A percentile compares a stretch with the other conserved stretches of the same genome.
Evolutionary conservation across 176 grass and related monocot genomes (phyloP).

Genomic region (Calamus simplicifolius): DNA sequence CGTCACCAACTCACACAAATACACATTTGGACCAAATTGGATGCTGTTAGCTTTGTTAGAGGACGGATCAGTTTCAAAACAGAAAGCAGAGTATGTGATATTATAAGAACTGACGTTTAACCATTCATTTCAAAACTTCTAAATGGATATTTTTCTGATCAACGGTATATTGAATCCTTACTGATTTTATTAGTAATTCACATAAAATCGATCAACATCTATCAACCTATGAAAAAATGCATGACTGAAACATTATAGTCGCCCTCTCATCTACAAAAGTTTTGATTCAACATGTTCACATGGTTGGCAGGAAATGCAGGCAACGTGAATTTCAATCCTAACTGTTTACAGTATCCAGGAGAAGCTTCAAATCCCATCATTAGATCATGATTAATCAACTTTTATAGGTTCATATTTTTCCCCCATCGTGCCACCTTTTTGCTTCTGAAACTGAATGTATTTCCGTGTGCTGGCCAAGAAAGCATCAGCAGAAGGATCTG

Average conservation of each 20-base stretch:
- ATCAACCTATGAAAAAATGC: neutral
- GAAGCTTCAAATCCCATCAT: neutral
- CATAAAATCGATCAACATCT: too few species aligned
- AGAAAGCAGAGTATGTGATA: too few species aligned
- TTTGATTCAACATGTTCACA: neutral
- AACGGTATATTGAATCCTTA: too few species aligned
- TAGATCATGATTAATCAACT: neutral
- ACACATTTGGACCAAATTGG: too few species aligned
- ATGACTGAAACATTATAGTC: neutral
- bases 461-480: conserved; percentile 92
- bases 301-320: neutral
- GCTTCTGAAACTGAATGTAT: conserved; percentile 92
- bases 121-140: too few species aligned
- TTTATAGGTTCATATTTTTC: conserved; percentile 95
- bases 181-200: too few species aligned
- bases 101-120: too few species aligned
- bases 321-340: neutral
- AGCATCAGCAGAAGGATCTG: conserved; percentile 58
- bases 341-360: neutral
- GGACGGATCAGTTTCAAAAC: too few species aligned
- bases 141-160: too few species aligned
- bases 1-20: too few species aligned
- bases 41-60: too few species aligned
- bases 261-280: conserved; percentile 1
- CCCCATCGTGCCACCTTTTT: conserved; percentile 78